These are phyloP conservation scores for Cladophialophora chaetospira DNA, from an alignment of 2,329 filamentous ascomycete genomes.

Conservation along the genomic window DNA sequence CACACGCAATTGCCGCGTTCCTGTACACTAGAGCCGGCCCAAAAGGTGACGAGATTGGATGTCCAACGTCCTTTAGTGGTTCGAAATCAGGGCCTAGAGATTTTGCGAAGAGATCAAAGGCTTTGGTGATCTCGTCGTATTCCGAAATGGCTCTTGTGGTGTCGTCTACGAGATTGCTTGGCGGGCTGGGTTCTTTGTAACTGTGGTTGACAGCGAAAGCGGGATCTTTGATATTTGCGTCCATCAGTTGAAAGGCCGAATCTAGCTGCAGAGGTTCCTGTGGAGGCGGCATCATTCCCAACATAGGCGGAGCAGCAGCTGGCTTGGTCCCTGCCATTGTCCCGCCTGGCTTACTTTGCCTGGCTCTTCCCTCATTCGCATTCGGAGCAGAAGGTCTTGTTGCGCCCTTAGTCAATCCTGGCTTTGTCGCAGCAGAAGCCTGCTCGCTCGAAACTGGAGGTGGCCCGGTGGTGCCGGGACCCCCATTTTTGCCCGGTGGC, in stretches of 20 bases:
- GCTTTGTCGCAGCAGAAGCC: conserved; percentile 20
- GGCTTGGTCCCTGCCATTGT: conserved; percentile 12
- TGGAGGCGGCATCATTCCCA: conserved; percentile 50
- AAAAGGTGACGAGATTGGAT: conserved; percentile 70
- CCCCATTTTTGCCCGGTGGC: background rate
- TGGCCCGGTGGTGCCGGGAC: background rate
- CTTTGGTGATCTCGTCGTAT: conserved; percentile 62
- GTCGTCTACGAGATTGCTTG: conserved; percentile 58
- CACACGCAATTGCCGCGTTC: conserved; percentile 80
- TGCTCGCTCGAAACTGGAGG: conserved; percentile 2
- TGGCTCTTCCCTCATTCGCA: conserved; percentile 27
- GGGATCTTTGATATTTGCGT: conserved; percentile 43
- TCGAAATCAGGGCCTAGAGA: conserved; percentile 75
- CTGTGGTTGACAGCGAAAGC: conserved; percentile 27
- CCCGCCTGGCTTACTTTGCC: conserved; percentile 22
- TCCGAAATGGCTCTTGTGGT: conserved; percentile 73
- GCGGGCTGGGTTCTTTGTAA: conserved; percentile 37
- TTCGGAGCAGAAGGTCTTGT: conserved; percentile 24
- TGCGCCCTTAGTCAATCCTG: conserved; percentile 24
- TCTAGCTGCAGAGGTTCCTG: conserved; percentile 47
- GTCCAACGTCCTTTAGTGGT: conserved; percentile 68
- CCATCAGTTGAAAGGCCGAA: conserved; percentile 56
- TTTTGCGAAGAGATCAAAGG: conserved; percentile 50
- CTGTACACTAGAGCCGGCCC: conserved; percentile 79
- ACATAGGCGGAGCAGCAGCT: conserved; percentile 46